Percentiles rank a stretch among this genome's conserved stretches.
Conservation (phyloP, 306 rosid species). For the Begonia masoniana region DNA sequence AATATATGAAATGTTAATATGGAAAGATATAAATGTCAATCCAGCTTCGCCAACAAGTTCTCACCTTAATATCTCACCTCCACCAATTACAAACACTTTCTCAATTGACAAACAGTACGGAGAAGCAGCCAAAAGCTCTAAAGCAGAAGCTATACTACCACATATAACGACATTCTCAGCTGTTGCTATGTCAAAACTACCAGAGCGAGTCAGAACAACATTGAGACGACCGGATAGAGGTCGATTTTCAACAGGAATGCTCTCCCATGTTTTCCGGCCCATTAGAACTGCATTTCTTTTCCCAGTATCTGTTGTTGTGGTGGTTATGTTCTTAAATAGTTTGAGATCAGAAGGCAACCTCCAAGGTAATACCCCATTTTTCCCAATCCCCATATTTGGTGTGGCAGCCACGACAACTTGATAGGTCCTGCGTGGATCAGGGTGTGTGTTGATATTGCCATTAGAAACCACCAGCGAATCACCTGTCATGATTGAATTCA, state of each 20-base stretch:
- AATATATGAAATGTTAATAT: conserved; percentile 13
- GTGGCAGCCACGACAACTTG: conserved; percentile 91
- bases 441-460: conserved; percentile 36
- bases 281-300: conserved; percentile 82
- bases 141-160: conserved; percentile 76
- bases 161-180: conserved; percentile 87
- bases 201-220: conserved; percentile 89
- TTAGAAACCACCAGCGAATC: conserved; percentile 34
- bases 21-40: conserved; percentile 4
- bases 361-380: conserved; percentile 86
- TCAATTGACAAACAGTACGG: conserved; percentile 90
- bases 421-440: conserved; percentile 61
- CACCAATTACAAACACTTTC: conserved; percentile 86
- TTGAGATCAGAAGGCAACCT: conserved; percentile 64
- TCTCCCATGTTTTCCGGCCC: conserved; percentile 97
- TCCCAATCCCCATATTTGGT: conserved; percentile 73
- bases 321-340: conserved; percentile 56
- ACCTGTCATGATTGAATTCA: conserved; percentile 45
- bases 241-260: conserved; percentile 45
- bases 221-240: conserved; percentile 85
- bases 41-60: conserved; percentile 5
- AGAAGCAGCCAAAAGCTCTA: conserved; percentile 79
- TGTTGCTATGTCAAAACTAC: conserved; percentile 83
- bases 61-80: conserved; percentile 77
- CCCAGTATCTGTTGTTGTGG: conserved; percentile 52